A percentile compares a stretch with the other conserved stretches of the same genome.
phyloP scores from a whole-genome alignment of 2,329 filamentous ascomycete species.

The Alternaria triticina region DNA sequence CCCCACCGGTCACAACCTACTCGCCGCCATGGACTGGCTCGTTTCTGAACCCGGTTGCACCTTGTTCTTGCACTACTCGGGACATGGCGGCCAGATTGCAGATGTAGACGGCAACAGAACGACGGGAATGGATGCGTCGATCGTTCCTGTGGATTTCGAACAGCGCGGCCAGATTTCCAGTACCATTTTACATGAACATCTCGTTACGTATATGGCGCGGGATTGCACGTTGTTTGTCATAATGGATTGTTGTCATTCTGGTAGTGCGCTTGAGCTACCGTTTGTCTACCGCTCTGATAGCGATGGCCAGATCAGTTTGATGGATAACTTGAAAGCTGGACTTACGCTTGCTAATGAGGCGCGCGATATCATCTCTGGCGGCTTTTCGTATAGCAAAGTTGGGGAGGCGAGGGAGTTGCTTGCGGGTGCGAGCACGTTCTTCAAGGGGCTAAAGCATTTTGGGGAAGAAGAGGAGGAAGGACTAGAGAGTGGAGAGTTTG shows the following conservation, averaged over 20 bases:
- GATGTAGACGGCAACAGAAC: conserved; percentile 51
- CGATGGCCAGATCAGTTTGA: conserved; percentile 62
- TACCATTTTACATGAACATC: conserved; percentile 58
- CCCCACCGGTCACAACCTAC: conserved; percentile 53
- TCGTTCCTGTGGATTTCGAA: conserved; percentile 62
- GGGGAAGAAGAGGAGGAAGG: conserved; percentile 55
- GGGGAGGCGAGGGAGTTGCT: conserved; percentile 60
- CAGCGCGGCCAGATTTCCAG: conserved; percentile 61
- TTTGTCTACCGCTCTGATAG: conserved; percentile 64
- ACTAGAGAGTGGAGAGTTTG: conserved; percentile 45
- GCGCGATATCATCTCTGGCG: conserved; percentile 57
- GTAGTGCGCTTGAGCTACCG: conserved; percentile 65
- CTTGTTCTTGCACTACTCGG: conserved; percentile 65
- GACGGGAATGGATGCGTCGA: conserved; percentile 55
- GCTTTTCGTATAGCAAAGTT: conserved; percentile 58
- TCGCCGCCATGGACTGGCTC: conserved; percentile 65
- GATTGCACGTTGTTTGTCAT: conserved; percentile 61
- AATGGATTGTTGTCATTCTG: conserved; percentile 68
- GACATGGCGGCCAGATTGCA: conserved; percentile 63
- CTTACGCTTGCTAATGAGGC: conserved; percentile 59
- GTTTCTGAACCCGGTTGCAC: conserved; percentile 60
- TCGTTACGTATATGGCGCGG: conserved; percentile 60
- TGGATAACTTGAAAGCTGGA: conserved; percentile 63
- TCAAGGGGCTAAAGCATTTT: conserved; percentile 58
- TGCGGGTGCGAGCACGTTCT: conserved; percentile 62